phyloP scores from a whole-genome alignment of 495 filamentous ascomycete species.

The Ascobolus immersus region DNA sequence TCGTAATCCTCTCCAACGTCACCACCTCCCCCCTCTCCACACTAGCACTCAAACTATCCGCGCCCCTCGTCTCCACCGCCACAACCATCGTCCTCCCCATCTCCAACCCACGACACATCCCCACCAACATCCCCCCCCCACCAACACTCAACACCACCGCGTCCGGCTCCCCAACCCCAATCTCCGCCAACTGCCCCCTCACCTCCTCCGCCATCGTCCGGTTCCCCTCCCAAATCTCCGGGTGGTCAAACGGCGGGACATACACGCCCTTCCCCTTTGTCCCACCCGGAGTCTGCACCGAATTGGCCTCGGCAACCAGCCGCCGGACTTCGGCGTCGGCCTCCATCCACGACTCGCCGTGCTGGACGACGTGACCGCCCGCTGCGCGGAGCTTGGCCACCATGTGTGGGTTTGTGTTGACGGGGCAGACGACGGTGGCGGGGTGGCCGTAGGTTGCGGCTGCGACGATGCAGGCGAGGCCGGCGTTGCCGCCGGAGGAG shows the following conservation, averaged over 20 bases:
- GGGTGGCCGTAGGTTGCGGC: slow-evolving; percentile 39
- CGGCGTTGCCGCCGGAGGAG: slow-evolving; percentile 73
- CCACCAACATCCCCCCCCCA: slow-evolving; percentile 66
- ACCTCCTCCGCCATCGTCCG: slow-evolving; percentile 53
- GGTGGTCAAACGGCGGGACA: slow-evolving; percentile 75
- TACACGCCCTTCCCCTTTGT: slow-evolving; percentile 60
- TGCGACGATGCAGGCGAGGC: slow-evolving; percentile 67
- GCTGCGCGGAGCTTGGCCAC: slow-evolving; percentile 39
- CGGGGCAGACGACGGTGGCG: slow-evolving; percentile 61
- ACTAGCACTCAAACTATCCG: slow-evolving; percentile 39
- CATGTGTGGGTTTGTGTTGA: slow-evolving; percentile 42
- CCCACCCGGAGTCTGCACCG: too few species aligned
- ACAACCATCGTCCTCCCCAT: slow-evolving; percentile 25
- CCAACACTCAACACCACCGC: slow-evolving; percentile 66
- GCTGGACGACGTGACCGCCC: slow-evolving; percentile 42
- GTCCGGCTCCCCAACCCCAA: slow-evolving; percentile 22
- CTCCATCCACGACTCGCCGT: slow-evolving; percentile 46
- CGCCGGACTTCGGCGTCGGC: slow-evolving; percentile 49
- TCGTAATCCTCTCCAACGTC: slow-evolving; percentile 49
- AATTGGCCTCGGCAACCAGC: slow-evolving; percentile 19
- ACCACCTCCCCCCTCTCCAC: slow-evolving; percentile 34
- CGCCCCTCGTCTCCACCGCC: slow-evolving; percentile 62
- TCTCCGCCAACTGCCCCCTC: slow-evolving; percentile 25
- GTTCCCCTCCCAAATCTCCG: slow-evolving; percentile 61
- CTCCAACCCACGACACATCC: slow-evolving; percentile 49